Base-by-base conservation (phyloP, 2,329 filamentous ascomycete species). In the Trichophyton benhamiae region DNA sequence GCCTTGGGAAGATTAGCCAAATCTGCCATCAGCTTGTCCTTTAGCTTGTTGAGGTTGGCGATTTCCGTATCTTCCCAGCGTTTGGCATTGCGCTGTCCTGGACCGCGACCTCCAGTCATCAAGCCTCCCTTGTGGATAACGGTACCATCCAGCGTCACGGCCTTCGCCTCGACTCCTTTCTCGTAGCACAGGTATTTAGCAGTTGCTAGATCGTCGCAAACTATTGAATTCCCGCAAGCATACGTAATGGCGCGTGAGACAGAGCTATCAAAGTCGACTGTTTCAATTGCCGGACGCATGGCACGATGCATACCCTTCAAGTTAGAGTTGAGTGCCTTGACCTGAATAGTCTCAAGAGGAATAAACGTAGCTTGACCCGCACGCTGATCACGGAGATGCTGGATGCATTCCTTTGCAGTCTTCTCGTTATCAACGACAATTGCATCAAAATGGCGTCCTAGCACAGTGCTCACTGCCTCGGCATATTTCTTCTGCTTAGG, bases 401-500 rank as follows among this genome's bases (percentile, higher is more conserved):
- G 85, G 61, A 99, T 94, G 72, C 94, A 99, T 68, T 96, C 91
- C 63, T 91, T 87, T 30, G 89, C 94, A 0, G 89, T 94, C 76
- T 94, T 95, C 74, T 97, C 91, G 1, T 90, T 92, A 68, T 99
- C 94, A 8, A 97, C 92, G 57, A 99, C 85, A 49, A 99, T 87
- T 0, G 91, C 89, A 72, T 99, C 92, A 72, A 96, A 96, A 70
- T 97, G 89, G 60, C 89, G 85, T 58, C 94, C 94, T 3, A 99
- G 83, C 5, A 95, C 91, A 22, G 90, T 95, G 68, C 89, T 90
- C 65, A 99, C 89, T 53, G 94, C 94, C 67, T 94, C 89, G 65
- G 94, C 89, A 69, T 87, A 99, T 73, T 96, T 97, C 76, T 95
- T 96, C 76, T 96, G 90, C 74, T 96, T 97, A 1, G 94, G 92